A percentile compares a stretch with the other conserved stretches of the same genome.
These are phyloP conservation scores for Exophiala sideris DNA, from an alignment of 2,329 filamentous ascomycete genomes.

Conservation along the genomic window DNA sequence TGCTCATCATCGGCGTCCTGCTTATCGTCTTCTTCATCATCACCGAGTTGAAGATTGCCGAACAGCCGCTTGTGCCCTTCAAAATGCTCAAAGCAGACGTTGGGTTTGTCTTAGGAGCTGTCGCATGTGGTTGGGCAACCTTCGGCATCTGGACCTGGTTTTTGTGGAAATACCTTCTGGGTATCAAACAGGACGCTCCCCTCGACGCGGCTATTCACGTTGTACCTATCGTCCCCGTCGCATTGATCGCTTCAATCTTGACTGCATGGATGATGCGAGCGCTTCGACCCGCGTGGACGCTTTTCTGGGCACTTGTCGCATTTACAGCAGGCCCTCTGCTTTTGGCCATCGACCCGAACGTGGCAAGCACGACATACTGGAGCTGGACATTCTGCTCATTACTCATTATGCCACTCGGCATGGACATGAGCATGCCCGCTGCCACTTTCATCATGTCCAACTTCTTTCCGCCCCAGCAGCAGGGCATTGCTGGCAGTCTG, in stretches of 20 bases:
- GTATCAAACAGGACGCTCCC: slow-evolving; percentile 27
- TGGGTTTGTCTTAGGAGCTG: slow-evolving; percentile 53
- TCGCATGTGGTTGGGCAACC: slow-evolving; percentile 51
- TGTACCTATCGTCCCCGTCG: slow-evolving; percentile 31
- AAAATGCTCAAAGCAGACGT: slow-evolving; percentile 46
- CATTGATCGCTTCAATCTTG: slow-evolving; percentile 34
- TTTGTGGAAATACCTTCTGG: slow-evolving; percentile 33
- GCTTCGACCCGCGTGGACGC: slow-evolving; percentile 33
- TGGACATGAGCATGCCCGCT: slow-evolving; percentile 32
- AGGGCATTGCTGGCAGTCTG: slow-evolving; percentile 30
- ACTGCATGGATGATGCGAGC: slow-evolving; percentile 27
- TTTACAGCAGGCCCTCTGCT: slow-evolving; percentile 29
- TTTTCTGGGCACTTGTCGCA: slow-evolving; percentile 35
- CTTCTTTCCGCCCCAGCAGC: slow-evolving; percentile 29
- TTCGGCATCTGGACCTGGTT: slow-evolving; percentile 51
- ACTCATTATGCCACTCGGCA: slow-evolving; percentile 52
- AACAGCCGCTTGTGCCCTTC: slow-evolving; percentile 46
- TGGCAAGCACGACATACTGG: slow-evolving; percentile 54
- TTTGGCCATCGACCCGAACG: slow-evolving; percentile 35
- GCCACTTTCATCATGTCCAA: slow-evolving; percentile 32
- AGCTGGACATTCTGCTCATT: slow-evolving; percentile 58
- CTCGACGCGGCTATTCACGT: slow-evolving; percentile 34
- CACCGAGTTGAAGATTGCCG: slow-evolving; percentile 42
- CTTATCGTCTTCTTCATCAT: slow-evolving; percentile 47
- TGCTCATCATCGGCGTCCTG: slow-evolving; percentile 48